A percentile compares a stretch with the other conserved stretches of the same genome.
Conservation (phyloP, 257 asterid genomes). For the Sherardia arvensis region DNA sequence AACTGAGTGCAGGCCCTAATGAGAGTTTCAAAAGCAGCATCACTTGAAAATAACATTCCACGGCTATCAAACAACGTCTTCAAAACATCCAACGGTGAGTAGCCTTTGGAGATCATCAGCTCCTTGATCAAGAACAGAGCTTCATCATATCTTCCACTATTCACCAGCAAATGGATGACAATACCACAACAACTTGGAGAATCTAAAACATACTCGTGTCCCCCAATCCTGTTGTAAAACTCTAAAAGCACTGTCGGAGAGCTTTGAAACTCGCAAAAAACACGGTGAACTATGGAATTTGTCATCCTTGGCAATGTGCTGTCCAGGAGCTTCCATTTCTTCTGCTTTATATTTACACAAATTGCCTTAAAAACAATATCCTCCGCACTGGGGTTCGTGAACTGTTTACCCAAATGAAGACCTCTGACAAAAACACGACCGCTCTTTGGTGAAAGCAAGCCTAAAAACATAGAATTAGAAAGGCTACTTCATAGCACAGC, state of each 20-base stretch:
- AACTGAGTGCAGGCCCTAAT: constrained; percentile 64
- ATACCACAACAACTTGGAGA: constrained; percentile 47
- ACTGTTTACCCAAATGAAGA: constrained; percentile 42
- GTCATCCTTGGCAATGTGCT: constrained; percentile 36
- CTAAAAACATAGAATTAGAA: constrained; percentile 44
- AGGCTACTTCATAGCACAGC: constrained; percentile 12
- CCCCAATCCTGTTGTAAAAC: constrained; percentile 39
- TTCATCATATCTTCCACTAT: constrained; percentile 38
- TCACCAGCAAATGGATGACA: constrained; percentile 50
- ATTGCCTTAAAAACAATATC: constrained; percentile 51
- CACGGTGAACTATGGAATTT: constrained; percentile 33
- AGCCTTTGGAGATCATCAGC: constrained; percentile 47
- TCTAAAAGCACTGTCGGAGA: constrained; percentile 42
- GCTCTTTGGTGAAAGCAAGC: constrained; percentile 34
- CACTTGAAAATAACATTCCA: constrained; percentile 12
- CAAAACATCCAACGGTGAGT: constrained; percentile 40
- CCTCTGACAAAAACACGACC: constrained; percentile 35
- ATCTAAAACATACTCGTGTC: constrained; percentile 20
- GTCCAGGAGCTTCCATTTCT: constrained; percentile 65
- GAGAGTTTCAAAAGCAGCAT: constrained; percentile 47
- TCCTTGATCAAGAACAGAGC: constrained; percentile 56
- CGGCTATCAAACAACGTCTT: constrained; percentile 33
- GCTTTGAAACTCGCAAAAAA: constrained; percentile 45
- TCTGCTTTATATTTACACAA: constrained; percentile 60
- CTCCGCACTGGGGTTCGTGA: constrained; percentile 43